phyloP scores from a whole-genome alignment of 495 filamentous ascomycete genomes.

The Tuber melanosporum region DNA sequence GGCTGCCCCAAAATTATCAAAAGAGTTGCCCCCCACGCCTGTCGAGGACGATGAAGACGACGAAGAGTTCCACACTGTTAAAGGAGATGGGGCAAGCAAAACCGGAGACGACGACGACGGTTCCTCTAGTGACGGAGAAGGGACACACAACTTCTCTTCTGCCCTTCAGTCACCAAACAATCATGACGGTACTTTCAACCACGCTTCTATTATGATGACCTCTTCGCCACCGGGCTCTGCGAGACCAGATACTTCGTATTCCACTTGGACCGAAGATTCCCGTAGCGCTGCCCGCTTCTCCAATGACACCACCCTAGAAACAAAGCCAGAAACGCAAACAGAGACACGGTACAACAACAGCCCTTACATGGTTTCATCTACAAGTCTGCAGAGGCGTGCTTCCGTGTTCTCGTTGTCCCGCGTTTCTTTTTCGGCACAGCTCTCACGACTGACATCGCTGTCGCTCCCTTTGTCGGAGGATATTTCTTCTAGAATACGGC shows the following conservation, averaged over 20 bases:
- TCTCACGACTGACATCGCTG: constrained; percentile 78
- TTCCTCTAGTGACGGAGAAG: background rate
- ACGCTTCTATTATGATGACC: constrained; percentile 41
- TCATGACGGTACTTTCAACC: constrained; percentile 30
- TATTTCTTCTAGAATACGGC: constrained; percentile 70
- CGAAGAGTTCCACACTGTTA: constrained; percentile 12
- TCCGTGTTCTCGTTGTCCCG: constrained; percentile 86
- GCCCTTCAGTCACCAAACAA: constrained; percentile 1
- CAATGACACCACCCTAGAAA: constrained; percentile 12
- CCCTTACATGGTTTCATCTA: constrained; percentile 10
- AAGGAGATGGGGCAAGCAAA: constrained; percentile 7
- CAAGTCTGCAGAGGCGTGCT: constrained; percentile 52
- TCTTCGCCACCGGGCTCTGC: constrained; percentile 44
- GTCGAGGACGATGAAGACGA: constrained; percentile 35
- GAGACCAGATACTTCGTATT: constrained; percentile 35
- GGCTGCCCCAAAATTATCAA: constrained; percentile 15
- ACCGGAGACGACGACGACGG: background rate
- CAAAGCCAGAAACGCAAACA: constrained; percentile 4
- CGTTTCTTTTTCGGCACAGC: constrained; percentile 81
- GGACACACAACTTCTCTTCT: background rate
- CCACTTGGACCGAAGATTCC: constrained; percentile 46
- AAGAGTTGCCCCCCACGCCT: constrained; percentile 41
- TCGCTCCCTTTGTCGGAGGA: constrained; percentile 74
- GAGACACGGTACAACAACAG: constrained; percentile 13
- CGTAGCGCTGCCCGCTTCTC: constrained; percentile 45